These are phyloP conservation scores for Phytophthora brassicae DNA, from an alignment of 352 stramenopile genomes.

Conservation along the genomic window DNA sequence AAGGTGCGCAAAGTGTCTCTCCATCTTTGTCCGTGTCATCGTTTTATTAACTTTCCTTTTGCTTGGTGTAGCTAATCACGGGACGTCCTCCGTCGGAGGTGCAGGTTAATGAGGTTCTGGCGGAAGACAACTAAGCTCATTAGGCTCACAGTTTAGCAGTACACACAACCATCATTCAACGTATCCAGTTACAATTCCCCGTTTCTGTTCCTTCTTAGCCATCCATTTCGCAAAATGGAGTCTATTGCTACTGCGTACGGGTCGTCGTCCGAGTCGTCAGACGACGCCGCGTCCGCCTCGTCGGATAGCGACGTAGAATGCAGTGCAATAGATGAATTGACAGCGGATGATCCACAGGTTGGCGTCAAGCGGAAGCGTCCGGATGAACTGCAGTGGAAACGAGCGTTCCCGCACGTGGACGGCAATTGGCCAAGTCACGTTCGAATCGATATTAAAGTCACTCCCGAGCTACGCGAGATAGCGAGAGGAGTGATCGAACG, in stretches of 20 bases:
- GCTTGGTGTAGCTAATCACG: slow-evolving; percentile 56
- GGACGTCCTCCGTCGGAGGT: slow-evolving; percentile 63
- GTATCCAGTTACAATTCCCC: slow-evolving; percentile 12
- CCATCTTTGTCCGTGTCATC: background rate
- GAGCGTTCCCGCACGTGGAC: slow-evolving; percentile 72
- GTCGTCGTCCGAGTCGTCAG: slow-evolving; percentile 33
- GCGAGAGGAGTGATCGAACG: slow-evolving; percentile 29
- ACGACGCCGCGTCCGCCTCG: slow-evolving; percentile 11
- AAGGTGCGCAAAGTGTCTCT: slow-evolving; percentile 5
- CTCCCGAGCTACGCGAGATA: slow-evolving; percentile 27
- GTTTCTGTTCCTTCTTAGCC: slow-evolving; percentile 23
- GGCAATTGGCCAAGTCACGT: slow-evolving; percentile 86
- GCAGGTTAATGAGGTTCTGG: slow-evolving; percentile 65
- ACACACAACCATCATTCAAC: slow-evolving; percentile 5
- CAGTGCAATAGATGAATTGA: background rate
- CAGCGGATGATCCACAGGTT: background rate
- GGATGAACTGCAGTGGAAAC: slow-evolving; percentile 47
- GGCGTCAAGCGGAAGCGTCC: slow-evolving; percentile 50
- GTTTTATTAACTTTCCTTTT: slow-evolving; percentile 9
- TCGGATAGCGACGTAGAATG: slow-evolving; percentile 26
- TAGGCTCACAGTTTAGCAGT: background rate
- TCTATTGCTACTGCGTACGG: slow-evolving; percentile 40
- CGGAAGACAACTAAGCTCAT: slow-evolving; percentile 50
- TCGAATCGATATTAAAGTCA: slow-evolving; percentile 43
- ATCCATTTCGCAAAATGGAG: slow-evolving; percentile 38